Evolutionary conservation across 225 moss, liverwort and hornwort genomes (phyloP).

Genomic region (Bryum argenteum): DNA sequence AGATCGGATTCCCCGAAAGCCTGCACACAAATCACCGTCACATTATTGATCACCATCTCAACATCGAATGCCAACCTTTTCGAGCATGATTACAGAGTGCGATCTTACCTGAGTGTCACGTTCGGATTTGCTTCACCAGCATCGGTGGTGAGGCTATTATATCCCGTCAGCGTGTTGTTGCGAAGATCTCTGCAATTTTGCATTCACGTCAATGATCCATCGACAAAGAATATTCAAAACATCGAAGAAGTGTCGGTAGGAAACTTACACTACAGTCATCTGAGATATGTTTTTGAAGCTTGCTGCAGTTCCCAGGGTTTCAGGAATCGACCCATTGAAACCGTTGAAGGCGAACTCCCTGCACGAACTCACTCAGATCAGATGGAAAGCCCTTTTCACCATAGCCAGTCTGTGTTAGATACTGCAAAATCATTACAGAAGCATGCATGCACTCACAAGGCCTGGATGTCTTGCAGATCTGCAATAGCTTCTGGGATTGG

Average conservation of each 20-base stretch:
- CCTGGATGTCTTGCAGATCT: constrained; percentile 40
- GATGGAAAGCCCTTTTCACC: background rate
- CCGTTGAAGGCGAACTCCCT: constrained; percentile 45
- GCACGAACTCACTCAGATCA: background rate
- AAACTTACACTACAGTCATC: constrained; percentile 46
- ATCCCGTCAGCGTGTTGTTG: constrained; percentile 49
- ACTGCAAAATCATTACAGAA: background rate
- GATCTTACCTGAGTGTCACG: constrained; percentile 34
- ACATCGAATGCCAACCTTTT: too few species aligned
- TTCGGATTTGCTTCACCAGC: constrained; percentile 35
- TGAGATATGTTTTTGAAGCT: constrained; percentile 39
- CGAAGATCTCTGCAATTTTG: constrained; percentile 53
- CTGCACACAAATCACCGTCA: constrained; percentile 18
- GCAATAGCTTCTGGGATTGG: constrained; percentile 33
- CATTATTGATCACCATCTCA: too few species aligned
- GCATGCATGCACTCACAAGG: constrained; percentile 40
- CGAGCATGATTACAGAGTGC: background rate
- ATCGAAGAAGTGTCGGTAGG: background rate
- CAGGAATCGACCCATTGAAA: constrained; percentile 51
- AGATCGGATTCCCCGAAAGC: constrained; percentile 52
- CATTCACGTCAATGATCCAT: background rate
- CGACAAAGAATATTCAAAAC: too few species aligned
- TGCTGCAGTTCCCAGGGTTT: constrained; percentile 38
- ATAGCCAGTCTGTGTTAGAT: background rate
- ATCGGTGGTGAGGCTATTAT: background rate